Evolutionary conservation across 768 basidiomycete species (phyloP), one percentile per base, ranked within the genome.

Genomic region (Leccinum rimulosum): DNA sequence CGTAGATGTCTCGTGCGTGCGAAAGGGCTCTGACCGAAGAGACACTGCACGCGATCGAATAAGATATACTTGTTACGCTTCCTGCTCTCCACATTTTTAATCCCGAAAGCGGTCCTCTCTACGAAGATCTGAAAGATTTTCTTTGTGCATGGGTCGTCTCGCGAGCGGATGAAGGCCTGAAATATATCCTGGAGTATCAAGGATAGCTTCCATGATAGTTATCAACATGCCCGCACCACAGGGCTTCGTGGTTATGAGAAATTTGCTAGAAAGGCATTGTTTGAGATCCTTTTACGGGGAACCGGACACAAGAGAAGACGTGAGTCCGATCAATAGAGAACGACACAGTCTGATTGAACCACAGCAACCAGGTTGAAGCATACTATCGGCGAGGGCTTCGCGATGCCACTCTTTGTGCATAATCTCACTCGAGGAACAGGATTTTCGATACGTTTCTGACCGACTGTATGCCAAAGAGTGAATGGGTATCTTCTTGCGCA

Each of bases 391-490:
- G 66, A 67, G 59, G 61, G 47, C 50, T 30, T 31, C 36, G n/a
- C 25, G 22, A 45, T 52, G 14, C 3, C 31, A 31, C 17, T 17
- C 5, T 31, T 36, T 43, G 22, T 40, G 22, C 36, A 12, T 52
- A 19, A 31, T 55, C 66, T 72, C 15, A 73, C 57, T 43, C 15
- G 31, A 25, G 31, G 30, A 22, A 30, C 66, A 94, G 92, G 66
- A 94, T 95, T 68, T 96, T 96, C 63, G 94, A 95, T 69, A 95
- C 94, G 1, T 72, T 95, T 22, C 80, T 95, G 31, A 94, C 94
- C 17, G 94, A 96, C 71, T 86, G 87, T 30, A 94, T 96, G 93
- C 94, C 94, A 1, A 94, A 94, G 75, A 87, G 93, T 95, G 67
- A 69, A 84, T 64, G 35, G 33, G 33, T 30, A 10, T 25, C 38